Conservation (phyloP, 306 rosid genomes). For the Corylus heterophylla region DNA sequence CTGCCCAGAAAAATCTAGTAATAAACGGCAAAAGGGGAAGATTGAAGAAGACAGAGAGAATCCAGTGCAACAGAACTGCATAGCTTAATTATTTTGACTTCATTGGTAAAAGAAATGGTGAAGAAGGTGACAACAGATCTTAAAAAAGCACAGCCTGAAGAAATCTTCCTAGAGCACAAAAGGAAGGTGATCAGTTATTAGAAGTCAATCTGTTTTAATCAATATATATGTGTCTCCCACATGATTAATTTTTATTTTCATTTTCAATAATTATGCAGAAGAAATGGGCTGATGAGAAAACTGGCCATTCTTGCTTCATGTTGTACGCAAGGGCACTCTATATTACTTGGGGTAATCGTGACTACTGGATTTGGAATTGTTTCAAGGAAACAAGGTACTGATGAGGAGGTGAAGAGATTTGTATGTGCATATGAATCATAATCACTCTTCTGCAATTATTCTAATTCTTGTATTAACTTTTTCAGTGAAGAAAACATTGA, state of each 20-base stretch:
- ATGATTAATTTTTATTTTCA: neutral
- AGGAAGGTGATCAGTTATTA: too few species aligned
- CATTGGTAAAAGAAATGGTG: too few species aligned
- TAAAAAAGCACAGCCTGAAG: too few species aligned
- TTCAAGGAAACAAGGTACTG: conserved; percentile 21
- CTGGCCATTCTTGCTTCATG: neutral
- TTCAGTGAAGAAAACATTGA: conserved; percentile 3
- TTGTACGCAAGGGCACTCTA: conserved; percentile 17
- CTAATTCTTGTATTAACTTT: neutral
- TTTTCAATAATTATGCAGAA: conserved; percentile 13
- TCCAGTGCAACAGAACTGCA: too few species aligned
- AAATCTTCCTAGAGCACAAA: too few species aligned
- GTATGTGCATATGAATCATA: neutral
- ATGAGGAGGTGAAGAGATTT: neutral
- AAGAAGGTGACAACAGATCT: too few species aligned
- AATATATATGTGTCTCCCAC: too few species aligned
- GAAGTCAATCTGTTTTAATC: too few species aligned
- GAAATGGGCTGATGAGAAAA: conserved; percentile 15
- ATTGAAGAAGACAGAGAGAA: too few species aligned
- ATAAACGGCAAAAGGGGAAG: too few species aligned
- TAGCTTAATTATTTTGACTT: too few species aligned
- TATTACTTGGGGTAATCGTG: neutral
- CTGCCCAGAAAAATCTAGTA: too few species aligned
- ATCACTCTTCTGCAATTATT: neutral
- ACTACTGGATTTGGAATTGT: conserved; percentile 20